Conservation (phyloP, 129 eudicot genomes). For the Flaveria robusta region DNA sequence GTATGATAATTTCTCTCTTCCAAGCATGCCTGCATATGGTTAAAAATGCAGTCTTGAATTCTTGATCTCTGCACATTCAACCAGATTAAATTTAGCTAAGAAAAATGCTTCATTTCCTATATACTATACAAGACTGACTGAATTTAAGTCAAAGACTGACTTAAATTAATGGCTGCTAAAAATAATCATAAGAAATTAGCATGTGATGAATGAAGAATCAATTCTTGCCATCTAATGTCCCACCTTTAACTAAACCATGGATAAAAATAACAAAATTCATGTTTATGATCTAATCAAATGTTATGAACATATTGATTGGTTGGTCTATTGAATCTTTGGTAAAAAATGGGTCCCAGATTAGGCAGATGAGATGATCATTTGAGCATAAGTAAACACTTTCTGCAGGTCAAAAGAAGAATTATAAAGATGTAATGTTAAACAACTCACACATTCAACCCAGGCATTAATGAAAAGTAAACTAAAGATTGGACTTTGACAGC, state of each 20-base stretch:
- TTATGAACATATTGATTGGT: conserved; percentile 15
- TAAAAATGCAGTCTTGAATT: conserved; percentile 24
- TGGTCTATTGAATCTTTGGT: conserved; percentile 30
- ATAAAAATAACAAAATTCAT: conserved; percentile 18
- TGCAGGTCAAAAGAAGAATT: conserved; percentile 25
- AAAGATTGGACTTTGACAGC: conserved; percentile 10
- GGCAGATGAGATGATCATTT: conserved; percentile 37
- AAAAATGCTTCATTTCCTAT: not conserved
- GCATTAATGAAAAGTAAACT: conserved; percentile 16
- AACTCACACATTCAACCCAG: conserved; percentile 33
- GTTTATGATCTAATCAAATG: conserved; percentile 1
- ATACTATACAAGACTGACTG: conserved; percentile 3
- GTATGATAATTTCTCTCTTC: conserved; percentile 23
- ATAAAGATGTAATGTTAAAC: conserved; percentile 29
- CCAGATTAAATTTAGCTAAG: conserved; percentile 15
- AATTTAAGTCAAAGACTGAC: conserved; percentile 3
- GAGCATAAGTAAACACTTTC: conserved; percentile 35
- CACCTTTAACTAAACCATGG: conserved; percentile 38
- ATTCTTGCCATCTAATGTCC: conserved; percentile 36
- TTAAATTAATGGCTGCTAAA: conserved; percentile 7
- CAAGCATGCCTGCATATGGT: conserved; percentile 49
- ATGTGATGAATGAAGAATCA: conserved; percentile 48
- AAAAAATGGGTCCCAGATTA: conserved; percentile 56
- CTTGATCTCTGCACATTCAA: conserved; percentile 42
- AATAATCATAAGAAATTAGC: conserved; percentile 36